Conservation (phyloP, 2,329 filamentous ascomycete genomes). For the Nemania sp. region DNA sequence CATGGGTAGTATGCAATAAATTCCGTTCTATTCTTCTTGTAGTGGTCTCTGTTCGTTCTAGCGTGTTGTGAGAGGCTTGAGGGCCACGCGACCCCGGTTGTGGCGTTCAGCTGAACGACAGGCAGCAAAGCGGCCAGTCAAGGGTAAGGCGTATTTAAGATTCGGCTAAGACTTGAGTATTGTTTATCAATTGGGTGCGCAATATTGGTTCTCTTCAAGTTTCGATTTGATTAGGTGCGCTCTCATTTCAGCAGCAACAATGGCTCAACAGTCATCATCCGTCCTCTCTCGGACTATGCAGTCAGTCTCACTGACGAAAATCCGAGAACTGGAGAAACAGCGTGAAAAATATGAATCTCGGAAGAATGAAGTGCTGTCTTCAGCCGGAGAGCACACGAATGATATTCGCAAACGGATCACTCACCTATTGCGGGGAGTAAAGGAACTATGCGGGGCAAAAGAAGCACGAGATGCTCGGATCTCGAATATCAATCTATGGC, state of each 20-base stretch:
- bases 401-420: constrained; percentile 19
- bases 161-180: too few species aligned
- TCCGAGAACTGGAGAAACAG: constrained; percentile 38
- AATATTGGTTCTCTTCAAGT: too few species aligned
- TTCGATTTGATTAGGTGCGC: not conserved
- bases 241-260: constrained; percentile 3
- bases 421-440: constrained; percentile 18
- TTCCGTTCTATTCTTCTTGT: too few species aligned
- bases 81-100: not conserved
- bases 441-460: constrained; percentile 13
- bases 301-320: constrained; percentile 38
- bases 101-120: constrained; percentile 1
- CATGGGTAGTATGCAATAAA: too few species aligned
- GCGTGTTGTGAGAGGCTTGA: too few species aligned
- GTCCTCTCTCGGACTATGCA: constrained; percentile 38
- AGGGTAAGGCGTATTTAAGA: not conserved
- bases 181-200: not conserved
- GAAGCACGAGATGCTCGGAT: constrained; percentile 19
- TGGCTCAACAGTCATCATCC: constrained; percentile 14
- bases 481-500: constrained; percentile 40
- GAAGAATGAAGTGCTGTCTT: constrained; percentile 20
- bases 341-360: constrained; percentile 27
- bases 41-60: too few species aligned
- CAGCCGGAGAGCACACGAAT: constrained; percentile 12
- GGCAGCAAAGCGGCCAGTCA: not conserved